Conservation (phyloP, 495 filamentous ascomycete genomes). For the Tuber magnatum region DNA sequence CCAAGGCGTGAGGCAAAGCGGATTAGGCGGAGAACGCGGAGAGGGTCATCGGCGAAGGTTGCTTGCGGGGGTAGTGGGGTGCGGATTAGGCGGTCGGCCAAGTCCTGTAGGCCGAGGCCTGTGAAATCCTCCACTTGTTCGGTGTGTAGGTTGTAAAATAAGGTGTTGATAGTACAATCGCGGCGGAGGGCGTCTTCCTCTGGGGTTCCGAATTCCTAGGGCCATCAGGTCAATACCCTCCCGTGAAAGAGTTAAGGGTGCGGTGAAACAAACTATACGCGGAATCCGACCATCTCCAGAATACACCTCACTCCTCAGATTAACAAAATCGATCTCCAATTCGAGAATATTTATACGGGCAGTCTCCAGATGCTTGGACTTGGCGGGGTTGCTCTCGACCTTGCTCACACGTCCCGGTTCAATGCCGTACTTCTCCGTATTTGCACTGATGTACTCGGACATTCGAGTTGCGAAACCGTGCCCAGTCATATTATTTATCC, state of each 20-base stretch:
- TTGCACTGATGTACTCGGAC: conserved; percentile 51
- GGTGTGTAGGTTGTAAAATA: conserved; percentile 88
- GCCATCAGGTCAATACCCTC: not conserved
- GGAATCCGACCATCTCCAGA: no score
- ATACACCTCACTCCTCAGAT: no score
- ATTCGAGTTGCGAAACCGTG: conserved; percentile 67
- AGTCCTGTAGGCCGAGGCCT: no score
- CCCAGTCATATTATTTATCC: conserved; percentile 91
- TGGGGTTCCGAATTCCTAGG: conserved; percentile 73
- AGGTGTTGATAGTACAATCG: conserved; percentile 89
- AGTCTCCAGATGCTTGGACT: conserved; percentile 94
- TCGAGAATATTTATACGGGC: conserved; percentile 78
- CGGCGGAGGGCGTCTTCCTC: conserved; percentile 81
- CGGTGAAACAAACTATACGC: no score
- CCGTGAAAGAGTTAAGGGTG: no score
- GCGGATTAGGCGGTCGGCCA: conserved; percentile 62
- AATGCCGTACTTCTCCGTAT: conserved; percentile 42
- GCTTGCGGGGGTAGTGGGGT: conserved; percentile 84
- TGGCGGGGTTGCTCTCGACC: conserved; percentile 85
- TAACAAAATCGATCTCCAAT: conserved; percentile 87
- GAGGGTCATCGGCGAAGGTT: conserved; percentile 90
- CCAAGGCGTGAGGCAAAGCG: no score
- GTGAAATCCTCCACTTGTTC: no score
- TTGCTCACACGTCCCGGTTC: conserved; percentile 56
- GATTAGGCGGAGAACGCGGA: conserved; percentile 79